phyloP scores from a whole-genome alignment of 257 asterid species.

The Henckelia pumila region DNA sequence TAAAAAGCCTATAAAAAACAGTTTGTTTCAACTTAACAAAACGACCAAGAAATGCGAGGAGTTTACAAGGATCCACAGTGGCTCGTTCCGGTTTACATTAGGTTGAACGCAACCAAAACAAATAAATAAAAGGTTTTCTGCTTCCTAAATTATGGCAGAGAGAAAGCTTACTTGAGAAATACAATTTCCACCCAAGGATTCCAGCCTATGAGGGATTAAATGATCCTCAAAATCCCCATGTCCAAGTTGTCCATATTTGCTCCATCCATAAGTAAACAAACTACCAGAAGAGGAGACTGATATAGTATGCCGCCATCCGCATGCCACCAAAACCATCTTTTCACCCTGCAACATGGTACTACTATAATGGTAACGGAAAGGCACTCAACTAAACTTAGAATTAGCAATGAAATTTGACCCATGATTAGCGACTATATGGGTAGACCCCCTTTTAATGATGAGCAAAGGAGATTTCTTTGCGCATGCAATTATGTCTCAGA shows the following conservation, averaged over 20 bases:
- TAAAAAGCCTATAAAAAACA: neutral
- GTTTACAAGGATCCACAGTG: neutral
- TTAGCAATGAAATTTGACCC: neutral
- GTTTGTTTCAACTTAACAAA: neutral
- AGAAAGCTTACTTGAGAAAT: constrained; percentile 65
- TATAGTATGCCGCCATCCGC: constrained; percentile 99
- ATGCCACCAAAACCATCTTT: constrained; percentile 82
- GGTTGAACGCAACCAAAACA: neutral
- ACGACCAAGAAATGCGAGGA: neutral
- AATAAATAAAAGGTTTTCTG: neutral
- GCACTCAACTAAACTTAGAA: constrained; percentile 4
- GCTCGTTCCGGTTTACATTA: neutral
- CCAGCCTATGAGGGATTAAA: constrained; percentile 77
- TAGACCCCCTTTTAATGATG: neutral
- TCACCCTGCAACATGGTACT: constrained; percentile 52
- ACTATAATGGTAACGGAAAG: constrained; percentile 1
- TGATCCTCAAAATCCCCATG: constrained; percentile 97
- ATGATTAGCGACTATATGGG: neutral
- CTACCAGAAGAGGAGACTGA: constrained; percentile 83
- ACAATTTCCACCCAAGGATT: constrained; percentile 47
- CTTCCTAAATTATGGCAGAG: neutral
- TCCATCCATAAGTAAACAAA: constrained; percentile 92
- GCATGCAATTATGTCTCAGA: neutral
- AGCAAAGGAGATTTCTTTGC: neutral
- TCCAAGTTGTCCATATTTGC: constrained; percentile 97